phyloP scores from a whole-genome alignment of 2,329 filamentous ascomycete species.

The Penicillium palitans region DNA sequence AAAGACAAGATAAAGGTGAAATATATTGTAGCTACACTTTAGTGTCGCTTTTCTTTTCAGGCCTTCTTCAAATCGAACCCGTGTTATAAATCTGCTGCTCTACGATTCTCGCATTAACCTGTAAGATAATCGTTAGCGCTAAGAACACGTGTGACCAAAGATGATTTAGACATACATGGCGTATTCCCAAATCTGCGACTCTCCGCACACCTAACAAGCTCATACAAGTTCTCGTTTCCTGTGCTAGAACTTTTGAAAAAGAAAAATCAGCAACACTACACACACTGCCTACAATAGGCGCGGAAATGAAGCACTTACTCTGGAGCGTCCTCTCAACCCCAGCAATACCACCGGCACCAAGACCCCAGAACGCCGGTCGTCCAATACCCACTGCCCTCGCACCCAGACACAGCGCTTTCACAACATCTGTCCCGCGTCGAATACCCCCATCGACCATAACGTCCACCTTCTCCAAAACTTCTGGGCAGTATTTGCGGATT shows the following conservation, averaged over 20 bases:
- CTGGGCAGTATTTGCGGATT: conserved; percentile 48
- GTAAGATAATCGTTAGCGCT: neutral
- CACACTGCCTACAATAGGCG: neutral
- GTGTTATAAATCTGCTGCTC: neutral
- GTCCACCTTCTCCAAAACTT: conserved; percentile 48
- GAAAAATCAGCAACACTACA: neutral
- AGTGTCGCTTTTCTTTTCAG: neutral
- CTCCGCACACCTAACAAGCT: neutral
- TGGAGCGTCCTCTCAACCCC: neutral
- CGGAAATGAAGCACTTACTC: neutral
- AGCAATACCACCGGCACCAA: neutral
- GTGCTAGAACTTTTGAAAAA: neutral
- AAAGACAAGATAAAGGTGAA: too few species aligned
- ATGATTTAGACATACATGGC: neutral
- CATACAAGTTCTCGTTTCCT: neutral
- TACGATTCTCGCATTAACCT: neutral
- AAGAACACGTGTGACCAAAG: neutral
- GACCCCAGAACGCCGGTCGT: conserved; percentile 1
- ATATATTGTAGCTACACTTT: neutral
- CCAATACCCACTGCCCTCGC: conserved; percentile 54
- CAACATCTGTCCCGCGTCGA: conserved; percentile 51
- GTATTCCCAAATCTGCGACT: neutral
- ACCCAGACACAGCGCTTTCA: conserved; percentile 53
- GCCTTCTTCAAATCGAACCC: neutral
- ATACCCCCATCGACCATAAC: conserved; percentile 54